Conservation (phyloP, 202 grass and related monocot species). For the Brachypodium distachyon region DNA sequence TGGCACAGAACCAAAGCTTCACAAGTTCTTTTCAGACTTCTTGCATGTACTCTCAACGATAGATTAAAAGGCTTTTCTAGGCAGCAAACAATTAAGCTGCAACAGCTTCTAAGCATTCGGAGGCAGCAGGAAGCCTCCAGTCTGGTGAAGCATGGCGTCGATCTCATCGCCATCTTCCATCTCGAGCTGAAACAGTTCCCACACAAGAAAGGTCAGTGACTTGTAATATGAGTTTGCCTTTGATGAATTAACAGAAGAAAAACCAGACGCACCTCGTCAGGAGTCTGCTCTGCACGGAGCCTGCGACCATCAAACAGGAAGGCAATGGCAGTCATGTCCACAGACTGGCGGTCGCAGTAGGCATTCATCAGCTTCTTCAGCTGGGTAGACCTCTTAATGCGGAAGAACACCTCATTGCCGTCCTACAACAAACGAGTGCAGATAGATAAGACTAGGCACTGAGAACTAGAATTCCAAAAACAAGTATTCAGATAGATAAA, state of each 20-base stretch:
- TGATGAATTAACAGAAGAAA: background rate
- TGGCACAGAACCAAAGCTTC: constrained; percentile 25
- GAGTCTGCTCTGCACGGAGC: constrained; percentile 76
- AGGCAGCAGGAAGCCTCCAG: constrained; percentile 28
- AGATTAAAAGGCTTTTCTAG: background rate
- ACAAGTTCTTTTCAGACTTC: constrained; percentile 17
- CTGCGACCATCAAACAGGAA: constrained; percentile 87
- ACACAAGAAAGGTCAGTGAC: background rate
- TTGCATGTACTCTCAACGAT: background rate
- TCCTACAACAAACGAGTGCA: constrained; percentile 18
- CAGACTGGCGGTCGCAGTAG: constrained; percentile 78
- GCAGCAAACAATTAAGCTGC: background rate
- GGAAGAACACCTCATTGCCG: constrained; percentile 84
- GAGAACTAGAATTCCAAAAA: too few species aligned
- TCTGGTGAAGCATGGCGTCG: constrained; percentile 92
- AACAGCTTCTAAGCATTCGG: background rate
- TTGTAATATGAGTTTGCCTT: background rate
- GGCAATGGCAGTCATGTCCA: constrained; percentile 69
- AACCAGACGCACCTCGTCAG: constrained; percentile 35
- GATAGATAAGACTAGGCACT: background rate
- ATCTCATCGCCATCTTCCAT: constrained; percentile 92
- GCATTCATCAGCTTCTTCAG: constrained; percentile 93
- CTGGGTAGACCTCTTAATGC: constrained; percentile 73
- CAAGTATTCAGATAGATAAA: too few species aligned
- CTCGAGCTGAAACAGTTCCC: constrained; percentile 42